Percentiles rank a stretch among this genome's conserved stretches.
Evolutionary conservation across 192 early-diverging fungal species (phyloP).

Genomic region (Coemansia sp.): DNA sequence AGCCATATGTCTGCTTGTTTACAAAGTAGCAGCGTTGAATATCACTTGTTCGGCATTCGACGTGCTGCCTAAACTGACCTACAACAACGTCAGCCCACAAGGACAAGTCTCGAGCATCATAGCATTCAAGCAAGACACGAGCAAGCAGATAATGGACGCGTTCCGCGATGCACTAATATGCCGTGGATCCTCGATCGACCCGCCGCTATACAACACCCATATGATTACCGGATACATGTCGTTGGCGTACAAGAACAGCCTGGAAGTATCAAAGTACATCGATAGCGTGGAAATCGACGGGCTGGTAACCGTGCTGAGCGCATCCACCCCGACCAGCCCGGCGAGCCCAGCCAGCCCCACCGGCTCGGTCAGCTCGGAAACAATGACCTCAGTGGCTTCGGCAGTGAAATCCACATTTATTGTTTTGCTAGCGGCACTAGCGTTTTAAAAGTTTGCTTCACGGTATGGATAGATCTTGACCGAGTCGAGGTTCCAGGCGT

Average conservation of each 20-base stretch:
- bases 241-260: conserved; percentile 6
- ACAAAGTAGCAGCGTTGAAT: conserved; percentile 7
- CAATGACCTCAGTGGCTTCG: too few relatives aligned
- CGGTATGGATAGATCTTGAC: conserved; percentile 22
- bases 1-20: background rate
- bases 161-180: conserved; percentile 39
- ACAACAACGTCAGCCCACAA: conserved; percentile 36
- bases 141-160: conserved; percentile 23
- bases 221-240: conserved; percentile 21
- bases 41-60: conserved; percentile 32
- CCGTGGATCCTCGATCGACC: conserved; percentile 27
- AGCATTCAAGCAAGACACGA: conserved; percentile 17
- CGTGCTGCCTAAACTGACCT: conserved; percentile 17
- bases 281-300: conserved; percentile 16
- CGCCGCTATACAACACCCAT: conserved; percentile 27
- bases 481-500: conserved; percentile 54
- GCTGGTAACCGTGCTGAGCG: background rate
- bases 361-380: too few relatives aligned
- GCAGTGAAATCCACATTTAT: background rate
- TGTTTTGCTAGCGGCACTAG: background rate
- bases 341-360: too few relatives aligned
- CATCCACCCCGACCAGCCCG: too few relatives aligned
- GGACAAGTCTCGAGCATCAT: conserved; percentile 15
- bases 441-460: conserved; percentile 14
- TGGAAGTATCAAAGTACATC: conserved; percentile 14